A percentile compares a stretch with the other conserved stretches of the same genome.
These are phyloP conservation scores for Botryotinia calthae DNA, from an alignment of 2,329 filamentous ascomycete genomes.

Conservation along the genomic window DNA sequence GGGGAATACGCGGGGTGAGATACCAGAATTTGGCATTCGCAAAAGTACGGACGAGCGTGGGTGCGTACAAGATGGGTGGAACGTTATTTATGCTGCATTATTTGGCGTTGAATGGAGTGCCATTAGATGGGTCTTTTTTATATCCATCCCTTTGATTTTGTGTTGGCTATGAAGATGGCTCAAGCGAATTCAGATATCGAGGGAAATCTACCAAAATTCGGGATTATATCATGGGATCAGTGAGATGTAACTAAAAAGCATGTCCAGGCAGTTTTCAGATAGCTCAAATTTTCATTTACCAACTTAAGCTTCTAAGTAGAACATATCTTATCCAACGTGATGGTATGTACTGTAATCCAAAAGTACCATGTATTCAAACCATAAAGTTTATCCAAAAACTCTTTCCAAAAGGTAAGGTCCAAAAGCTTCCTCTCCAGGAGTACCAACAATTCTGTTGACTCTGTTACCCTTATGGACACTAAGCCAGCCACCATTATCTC, in stretches of 20 bases:
- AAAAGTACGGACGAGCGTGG: neutral
- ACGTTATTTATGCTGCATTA: slow-evolving; percentile 10
- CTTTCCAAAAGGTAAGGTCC: slow-evolving; percentile 63
- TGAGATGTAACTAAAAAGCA: neutral
- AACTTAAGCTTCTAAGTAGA: slow-evolving; percentile 1
- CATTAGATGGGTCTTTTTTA: slow-evolving; percentile 6
- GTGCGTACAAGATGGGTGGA: neutral
- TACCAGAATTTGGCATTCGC: slow-evolving; percentile 17
- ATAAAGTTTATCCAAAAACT: slow-evolving; percentile 42
- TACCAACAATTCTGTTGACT: slow-evolving; percentile 67
- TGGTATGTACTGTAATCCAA: slow-evolving; percentile 13
- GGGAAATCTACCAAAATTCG: neutral
- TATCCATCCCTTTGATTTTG: neutral
- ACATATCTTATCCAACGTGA: slow-evolving; percentile 1
- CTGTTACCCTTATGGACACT: slow-evolving; percentile 73
- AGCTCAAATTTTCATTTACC: neutral
- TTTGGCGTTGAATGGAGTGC: slow-evolving; percentile 18
- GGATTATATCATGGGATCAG: neutral
- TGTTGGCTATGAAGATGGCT: neutral
- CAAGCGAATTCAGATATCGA: neutral
- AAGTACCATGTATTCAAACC: neutral
- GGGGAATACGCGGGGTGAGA: neutral
- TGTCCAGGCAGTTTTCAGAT: neutral
- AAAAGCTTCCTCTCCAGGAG: slow-evolving; percentile 67
- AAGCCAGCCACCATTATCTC: slow-evolving; percentile 76